Evolutionary conservation across 306 rosid species (phyloP).

Genomic region (Ochetophila trinervis): DNA sequence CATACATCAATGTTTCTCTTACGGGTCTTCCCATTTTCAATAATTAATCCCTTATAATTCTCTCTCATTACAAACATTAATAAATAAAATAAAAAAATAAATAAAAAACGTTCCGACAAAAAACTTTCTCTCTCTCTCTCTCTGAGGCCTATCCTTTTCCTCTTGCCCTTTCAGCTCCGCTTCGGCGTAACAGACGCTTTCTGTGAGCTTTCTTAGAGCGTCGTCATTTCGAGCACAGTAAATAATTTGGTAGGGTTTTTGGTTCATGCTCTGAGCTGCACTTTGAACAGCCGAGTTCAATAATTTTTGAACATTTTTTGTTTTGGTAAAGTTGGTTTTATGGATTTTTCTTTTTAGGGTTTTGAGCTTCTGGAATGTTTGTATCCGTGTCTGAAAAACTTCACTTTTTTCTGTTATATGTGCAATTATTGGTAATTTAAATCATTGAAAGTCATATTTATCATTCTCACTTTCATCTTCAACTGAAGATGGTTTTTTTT

Average conservation of each 20-base stretch:
- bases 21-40: conserved; percentile 10
- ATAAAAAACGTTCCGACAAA: conserved; percentile 9
- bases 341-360: neutral
- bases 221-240: conserved; percentile 24
- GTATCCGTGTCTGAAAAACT: neutral
- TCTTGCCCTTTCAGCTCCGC: conserved; percentile 44
- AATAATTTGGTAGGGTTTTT: conserved; percentile 9
- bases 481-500: conserved; percentile 7
- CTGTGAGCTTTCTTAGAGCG: conserved; percentile 22
- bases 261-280: conserved; percentile 16
- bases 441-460: conserved; percentile 2
- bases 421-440: conserved; percentile 4
- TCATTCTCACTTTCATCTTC: conserved; percentile 8
- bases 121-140: neutral
- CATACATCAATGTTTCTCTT: conserved; percentile 12
- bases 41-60: conserved; percentile 23
- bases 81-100: neutral
- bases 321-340: neutral
- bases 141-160: neutral
- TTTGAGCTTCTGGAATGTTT: conserved; percentile 2
- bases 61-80: conserved; percentile 21
- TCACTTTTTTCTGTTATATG: neutral
- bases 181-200: conserved; percentile 21
- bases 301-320: neutral
- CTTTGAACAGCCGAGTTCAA: neutral